Conservation (phyloP, 768 basidiomycete species). For the Clavaria fumosa region DNA sequence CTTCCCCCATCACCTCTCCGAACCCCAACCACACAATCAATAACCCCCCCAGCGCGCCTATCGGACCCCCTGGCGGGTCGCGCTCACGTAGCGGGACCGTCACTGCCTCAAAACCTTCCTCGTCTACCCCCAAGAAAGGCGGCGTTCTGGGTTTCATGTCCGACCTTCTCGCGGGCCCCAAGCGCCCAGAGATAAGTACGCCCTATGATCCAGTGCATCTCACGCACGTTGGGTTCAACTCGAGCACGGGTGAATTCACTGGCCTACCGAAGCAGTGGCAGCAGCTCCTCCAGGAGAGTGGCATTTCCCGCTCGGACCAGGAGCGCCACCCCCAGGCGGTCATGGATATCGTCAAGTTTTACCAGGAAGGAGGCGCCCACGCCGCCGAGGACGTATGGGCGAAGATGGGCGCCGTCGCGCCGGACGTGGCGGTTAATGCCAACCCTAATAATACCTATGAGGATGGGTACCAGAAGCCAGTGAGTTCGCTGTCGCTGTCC, state of each 20-base stretch:
- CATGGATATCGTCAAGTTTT: slow-evolving; percentile 98
- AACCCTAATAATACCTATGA: slow-evolving; percentile 21
- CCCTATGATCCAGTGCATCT: slow-evolving; percentile 99
- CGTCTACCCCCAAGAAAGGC: slow-evolving; percentile 40
- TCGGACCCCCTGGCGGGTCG: slow-evolving; percentile 12
- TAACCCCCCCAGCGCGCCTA: slow-evolving; percentile 12
- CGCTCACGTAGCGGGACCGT: slow-evolving; percentile 35
- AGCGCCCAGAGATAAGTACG: slow-evolving; percentile 85
- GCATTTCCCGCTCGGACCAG: slow-evolving; percentile 87
- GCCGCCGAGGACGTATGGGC: slow-evolving; percentile 63
- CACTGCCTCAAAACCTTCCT: too few species aligned
- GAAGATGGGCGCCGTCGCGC: slow-evolving; percentile 57
- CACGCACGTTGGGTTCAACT: slow-evolving; percentile 98
- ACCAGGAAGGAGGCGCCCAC: slow-evolving; percentile 65
- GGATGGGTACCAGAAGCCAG: slow-evolving; percentile 40
- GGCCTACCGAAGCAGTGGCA: slow-evolving; percentile 99
- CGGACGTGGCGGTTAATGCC: slow-evolving; percentile 11
- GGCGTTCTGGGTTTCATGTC: slow-evolving; percentile 65
- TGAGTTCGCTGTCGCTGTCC: slow-evolving; percentile 20
- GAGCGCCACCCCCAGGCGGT: slow-evolving; percentile 97
- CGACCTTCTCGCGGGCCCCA: slow-evolving; percentile 51
- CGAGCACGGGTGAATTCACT: slow-evolving; percentile 95
- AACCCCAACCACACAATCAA: too few species aligned
- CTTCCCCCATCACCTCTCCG: too few species aligned
- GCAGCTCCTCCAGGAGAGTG: slow-evolving; percentile 86